phyloP scores from a whole-genome alignment of 2,329 filamentous ascomycete genomes.

The Cladorrhinum sp. region DNA sequence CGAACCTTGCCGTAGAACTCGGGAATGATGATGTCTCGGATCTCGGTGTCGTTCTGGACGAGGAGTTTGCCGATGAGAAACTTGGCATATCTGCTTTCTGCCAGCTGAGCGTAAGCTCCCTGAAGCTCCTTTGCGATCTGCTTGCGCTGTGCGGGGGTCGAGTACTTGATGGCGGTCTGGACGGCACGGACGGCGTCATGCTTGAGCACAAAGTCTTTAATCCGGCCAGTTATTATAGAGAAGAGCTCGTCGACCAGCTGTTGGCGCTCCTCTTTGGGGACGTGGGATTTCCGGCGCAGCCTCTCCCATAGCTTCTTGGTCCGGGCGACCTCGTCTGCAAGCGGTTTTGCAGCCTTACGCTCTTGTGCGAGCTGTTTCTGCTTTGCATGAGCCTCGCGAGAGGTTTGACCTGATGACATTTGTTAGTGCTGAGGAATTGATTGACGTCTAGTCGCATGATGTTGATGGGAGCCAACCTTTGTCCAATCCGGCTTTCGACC shows the following conservation, averaged over 20 bases:
- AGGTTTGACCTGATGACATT: constrained; percentile 52
- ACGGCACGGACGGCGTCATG: constrained; percentile 96
- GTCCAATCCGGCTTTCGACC: constrained; percentile 37
- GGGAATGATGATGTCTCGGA: constrained; percentile 82
- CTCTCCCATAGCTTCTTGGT: constrained; percentile 98
- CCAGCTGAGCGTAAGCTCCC: constrained; percentile 78
- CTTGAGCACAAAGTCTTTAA: constrained; percentile 97
- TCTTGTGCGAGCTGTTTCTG: constrained; percentile 86
- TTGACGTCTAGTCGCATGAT: neutral
- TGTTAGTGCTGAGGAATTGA: constrained; percentile 7
- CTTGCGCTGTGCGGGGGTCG: constrained; percentile 76
- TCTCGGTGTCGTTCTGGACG: constrained; percentile 84
- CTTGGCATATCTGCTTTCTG: constrained; percentile 95
- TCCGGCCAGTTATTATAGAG: constrained; percentile 81
- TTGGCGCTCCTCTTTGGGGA: constrained; percentile 84
- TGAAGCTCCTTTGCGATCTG: constrained; percentile 83
- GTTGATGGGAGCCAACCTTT: constrained; percentile 35
- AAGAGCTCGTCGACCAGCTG: constrained; percentile 87
- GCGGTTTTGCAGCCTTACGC: constrained; percentile 87
- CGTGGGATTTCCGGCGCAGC: constrained; percentile 86
- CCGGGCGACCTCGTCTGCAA: constrained; percentile 82
- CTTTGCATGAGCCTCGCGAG: constrained; percentile 85
- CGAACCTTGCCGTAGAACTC: constrained; percentile 95
- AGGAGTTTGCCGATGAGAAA: constrained; percentile 95
- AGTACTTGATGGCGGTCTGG: constrained; percentile 96